Evolutionary conservation across 805 yeast genomes (phyloP).

Genomic region (Cyberlindnera bimundalis): DNA sequence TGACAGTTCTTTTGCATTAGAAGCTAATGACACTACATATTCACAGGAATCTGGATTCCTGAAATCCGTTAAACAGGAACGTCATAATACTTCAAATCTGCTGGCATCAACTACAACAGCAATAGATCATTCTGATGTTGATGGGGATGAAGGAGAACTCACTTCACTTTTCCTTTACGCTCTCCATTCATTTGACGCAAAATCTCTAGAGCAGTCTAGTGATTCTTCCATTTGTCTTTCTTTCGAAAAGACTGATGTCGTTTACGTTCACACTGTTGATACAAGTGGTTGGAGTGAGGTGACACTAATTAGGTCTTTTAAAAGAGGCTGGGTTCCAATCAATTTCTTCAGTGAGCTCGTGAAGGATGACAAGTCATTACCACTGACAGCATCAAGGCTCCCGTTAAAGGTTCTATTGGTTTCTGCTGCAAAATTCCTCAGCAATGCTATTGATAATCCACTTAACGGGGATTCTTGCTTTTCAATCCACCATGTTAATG

Average conservation of each 20-base stretch:
- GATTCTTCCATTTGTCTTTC: constrained; percentile 74
- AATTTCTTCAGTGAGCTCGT: constrained; percentile 60
- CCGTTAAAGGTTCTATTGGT: constrained; percentile 55
- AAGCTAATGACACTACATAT: constrained; percentile 18
- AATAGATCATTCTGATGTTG: neutral
- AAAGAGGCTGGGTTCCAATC: constrained; percentile 84
- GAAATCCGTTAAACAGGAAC: constrained; percentile 62
- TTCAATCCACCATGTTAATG: constrained; percentile 41
- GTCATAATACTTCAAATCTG: constrained; percentile 51
- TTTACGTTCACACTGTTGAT: constrained; percentile 75
- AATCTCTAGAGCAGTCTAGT: constrained; percentile 56
- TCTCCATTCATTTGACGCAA: constrained; percentile 54
- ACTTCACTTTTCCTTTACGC: constrained; percentile 55
- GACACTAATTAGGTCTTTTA: constrained; percentile 56
- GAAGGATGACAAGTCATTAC: constrained; percentile 37
- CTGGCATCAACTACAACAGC: neutral
- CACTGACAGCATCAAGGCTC: constrained; percentile 44
- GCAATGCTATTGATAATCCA: constrained; percentile 55
- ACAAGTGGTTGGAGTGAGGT: constrained; percentile 90
- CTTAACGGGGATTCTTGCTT: constrained; percentile 30
- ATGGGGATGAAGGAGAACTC: constrained; percentile 38
- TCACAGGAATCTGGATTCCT: constrained; percentile 32
- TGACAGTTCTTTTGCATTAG: constrained; percentile 15
- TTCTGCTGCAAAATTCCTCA: constrained; percentile 62
- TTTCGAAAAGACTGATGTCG: constrained; percentile 64